A percentile compares a stretch with the other conserved stretches of the same genome.
Conservation (phyloP, 176 grass and related monocot species). For the Carex cristatella region DNA sequence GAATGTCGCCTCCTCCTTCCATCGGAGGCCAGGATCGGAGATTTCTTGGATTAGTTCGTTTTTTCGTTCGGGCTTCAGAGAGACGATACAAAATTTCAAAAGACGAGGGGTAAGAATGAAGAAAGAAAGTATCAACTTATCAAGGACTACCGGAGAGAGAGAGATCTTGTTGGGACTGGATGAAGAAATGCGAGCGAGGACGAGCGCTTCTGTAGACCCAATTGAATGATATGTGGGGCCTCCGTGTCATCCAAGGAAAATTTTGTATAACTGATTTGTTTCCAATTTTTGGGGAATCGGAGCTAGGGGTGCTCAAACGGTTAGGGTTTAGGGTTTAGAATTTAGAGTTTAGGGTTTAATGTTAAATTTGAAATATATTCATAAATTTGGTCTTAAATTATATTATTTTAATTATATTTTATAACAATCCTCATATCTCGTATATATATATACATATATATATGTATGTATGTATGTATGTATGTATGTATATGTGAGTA, state of each 20-base stretch:
- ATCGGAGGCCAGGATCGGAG: not conserved
- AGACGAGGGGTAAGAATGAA: not conserved
- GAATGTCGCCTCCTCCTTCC: not conserved
- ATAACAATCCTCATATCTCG: too few relatives aligned
- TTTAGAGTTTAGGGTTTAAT: too few relatives aligned
- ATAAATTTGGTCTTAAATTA: too few relatives aligned
- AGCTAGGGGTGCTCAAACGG: too few relatives aligned
- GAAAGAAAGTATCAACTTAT: not conserved
- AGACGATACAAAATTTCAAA: not conserved
- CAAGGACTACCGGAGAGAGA: not conserved
- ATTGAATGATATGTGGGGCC: not conserved
- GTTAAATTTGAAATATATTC: too few relatives aligned
- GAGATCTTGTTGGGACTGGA: not conserved
- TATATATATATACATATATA: too few relatives aligned
- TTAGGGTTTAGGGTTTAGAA: too few relatives aligned
- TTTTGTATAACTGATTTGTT: not conserved
- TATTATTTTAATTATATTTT: too few relatives aligned
- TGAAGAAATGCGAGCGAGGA: not conserved
- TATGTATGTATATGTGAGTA: too few relatives aligned
- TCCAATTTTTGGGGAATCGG: not conserved
- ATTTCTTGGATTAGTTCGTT: not conserved
- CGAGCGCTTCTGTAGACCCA: not conserved
- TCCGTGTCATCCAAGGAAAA: not conserved
- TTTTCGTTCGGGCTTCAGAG: not conserved
- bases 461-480: too few relatives aligned